Percentiles rank a stretch among this genome's conserved stretches.
Evolutionary conservation across 352 stramenopile genomes (phyloP).

Genomic region (Phytophthora fragariaefolia): DNA sequence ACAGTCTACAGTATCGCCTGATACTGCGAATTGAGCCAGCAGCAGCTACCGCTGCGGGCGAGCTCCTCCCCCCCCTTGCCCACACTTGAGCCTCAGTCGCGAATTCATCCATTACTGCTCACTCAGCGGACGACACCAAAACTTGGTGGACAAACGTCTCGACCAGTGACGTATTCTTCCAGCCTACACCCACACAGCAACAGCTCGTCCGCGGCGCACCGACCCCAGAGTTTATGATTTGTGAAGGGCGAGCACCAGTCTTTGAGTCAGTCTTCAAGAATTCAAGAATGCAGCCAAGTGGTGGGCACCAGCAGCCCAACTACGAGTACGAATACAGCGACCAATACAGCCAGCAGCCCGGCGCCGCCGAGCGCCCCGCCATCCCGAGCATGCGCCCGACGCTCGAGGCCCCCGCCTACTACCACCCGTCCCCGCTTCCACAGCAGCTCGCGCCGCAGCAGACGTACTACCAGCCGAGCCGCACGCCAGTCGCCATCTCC

Average conservation of each 20-base stretch:
- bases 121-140: not conserved
- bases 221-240: constrained; percentile 41
- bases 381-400: constrained; percentile 32
- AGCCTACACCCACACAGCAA: not conserved
- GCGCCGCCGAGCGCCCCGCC: constrained; percentile 18
- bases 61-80: constrained; percentile 9
- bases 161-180: not conserved
- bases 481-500: constrained; percentile 35
- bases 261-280: constrained; percentile 49
- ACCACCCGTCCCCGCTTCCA: constrained; percentile 26
- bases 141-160: constrained; percentile 1
- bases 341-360: constrained; percentile 30
- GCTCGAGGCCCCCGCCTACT: constrained; percentile 33
- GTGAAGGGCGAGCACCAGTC: constrained; percentile 34
- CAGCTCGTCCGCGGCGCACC: not conserved
- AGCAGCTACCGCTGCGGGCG: constrained; percentile 13
- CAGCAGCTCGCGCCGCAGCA: constrained; percentile 39
- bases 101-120: constrained; percentile 47
- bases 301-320: constrained; percentile 32
- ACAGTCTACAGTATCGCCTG: constrained; percentile 33
- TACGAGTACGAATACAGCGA: constrained; percentile 36
- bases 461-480: constrained; percentile 39
- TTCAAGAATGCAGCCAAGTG: constrained; percentile 44
- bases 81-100: constrained; percentile 44
- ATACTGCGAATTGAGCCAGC: constrained; percentile 42